A percentile compares a stretch with the other conserved stretches of the same genome.
These are phyloP conservation scores for Colletotrichum sp. DNA, from an alignment of 2,329 filamentous ascomycete species.

Conservation along the genomic window DNA sequence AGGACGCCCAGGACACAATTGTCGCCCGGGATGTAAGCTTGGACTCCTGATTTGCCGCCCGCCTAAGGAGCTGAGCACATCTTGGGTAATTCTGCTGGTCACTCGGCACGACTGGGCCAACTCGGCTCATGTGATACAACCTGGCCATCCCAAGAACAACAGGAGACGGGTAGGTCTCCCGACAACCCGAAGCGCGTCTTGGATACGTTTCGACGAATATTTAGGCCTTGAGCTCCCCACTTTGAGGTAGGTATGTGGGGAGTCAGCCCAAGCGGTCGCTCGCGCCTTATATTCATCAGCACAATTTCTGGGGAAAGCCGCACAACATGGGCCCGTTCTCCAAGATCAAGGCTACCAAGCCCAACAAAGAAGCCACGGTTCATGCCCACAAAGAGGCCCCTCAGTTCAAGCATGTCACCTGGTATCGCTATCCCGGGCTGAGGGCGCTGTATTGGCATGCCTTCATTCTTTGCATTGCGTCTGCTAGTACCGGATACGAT, in stretches of 20 bases:
- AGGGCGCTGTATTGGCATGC: slow-evolving; percentile 60
- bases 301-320: not conserved
- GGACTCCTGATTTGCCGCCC: not conserved
- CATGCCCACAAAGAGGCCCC: slow-evolving; percentile 51
- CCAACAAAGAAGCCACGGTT: not conserved
- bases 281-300: accelerated
- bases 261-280: not conserved
- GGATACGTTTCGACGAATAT: not conserved
- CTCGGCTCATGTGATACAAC: not conserved
- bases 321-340: not conserved
- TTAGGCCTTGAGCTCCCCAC: not conserved
- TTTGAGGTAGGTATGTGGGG: not conserved
- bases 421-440: slow-evolving; percentile 59
- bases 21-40: not conserved
- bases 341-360: slow-evolving; percentile 6
- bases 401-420: slow-evolving; percentile 53
- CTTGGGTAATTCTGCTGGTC: not conserved
- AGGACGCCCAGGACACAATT: not conserved
- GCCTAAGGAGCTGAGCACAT: too few relatives aligned
- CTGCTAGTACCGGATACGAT: slow-evolving; percentile 62
- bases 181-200: not conserved
- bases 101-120: not conserved
- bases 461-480: slow-evolving; percentile 56
- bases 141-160: not conserved
- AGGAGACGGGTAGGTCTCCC: not conserved